Base-by-base conservation (phyloP, 148 eudicot species). In the Chenopodium album region DNA sequence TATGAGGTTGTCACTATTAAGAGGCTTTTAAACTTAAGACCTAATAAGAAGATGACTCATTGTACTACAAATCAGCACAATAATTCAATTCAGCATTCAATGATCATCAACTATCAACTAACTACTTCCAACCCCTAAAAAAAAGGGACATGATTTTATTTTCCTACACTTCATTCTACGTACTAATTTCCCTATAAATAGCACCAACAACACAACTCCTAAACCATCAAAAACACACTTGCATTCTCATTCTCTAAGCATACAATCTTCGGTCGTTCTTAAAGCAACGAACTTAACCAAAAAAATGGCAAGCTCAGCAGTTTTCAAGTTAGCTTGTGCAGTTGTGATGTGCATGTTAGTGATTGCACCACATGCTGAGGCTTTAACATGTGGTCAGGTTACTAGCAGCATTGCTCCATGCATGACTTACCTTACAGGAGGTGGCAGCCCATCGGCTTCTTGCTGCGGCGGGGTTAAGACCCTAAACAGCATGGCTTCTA, bases 291-390 rank as follows among this genome's bases (percentile, higher is more conserved):
- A 29, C n/a, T 41, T 41, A 41, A 41, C 44, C 44, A 41, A 41
- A 75, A 85, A 2, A 69, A 85, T 85, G 85, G 85, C 77, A 3
- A 76, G 29, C 79, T 73, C 86, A 75, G 64, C 14, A 16, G 3
- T 77, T 11, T 9, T 80, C 17, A 86, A 82, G 88, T 17, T 81
- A 2, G 78, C 78, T 13, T 79, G 76, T 50, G 69, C 82, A 44
- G 72, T 76, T 64, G 3, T 85, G 1, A 12, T 84, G 76, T 82
- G 88, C 85, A 86, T 91, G 89, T 34, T 87, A 79, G 81, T 85
- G 78, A 47, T 23, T 29, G 81, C 85, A 28, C 86, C 89, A 17
- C 46, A 64, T 72, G 85, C 88, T 7, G 83, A 87, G 76, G 91
- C 81, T 17, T 64, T 90, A 22, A 73, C 84, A 0, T 90, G 93